A percentile compares a stretch with the other conserved stretches of the same genome.
phyloP scores from a whole-genome alignment of 148 eudicot genomes.

The Polygonum maritimum region DNA sequence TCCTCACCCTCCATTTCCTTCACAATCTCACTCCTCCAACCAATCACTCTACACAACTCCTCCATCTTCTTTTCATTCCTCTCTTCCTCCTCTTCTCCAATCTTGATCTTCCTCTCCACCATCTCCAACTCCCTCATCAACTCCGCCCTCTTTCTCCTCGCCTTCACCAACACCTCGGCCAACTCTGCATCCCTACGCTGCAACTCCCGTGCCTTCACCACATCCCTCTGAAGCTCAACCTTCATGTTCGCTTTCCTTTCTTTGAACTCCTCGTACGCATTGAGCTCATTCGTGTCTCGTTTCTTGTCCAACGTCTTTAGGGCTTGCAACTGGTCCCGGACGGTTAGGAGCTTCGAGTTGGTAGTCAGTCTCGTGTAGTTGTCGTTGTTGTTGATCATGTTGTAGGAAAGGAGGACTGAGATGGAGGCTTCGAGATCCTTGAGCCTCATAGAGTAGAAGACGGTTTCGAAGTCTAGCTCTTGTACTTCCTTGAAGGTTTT shows the following conservation, averaged over 20 bases:
- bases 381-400: constrained; percentile 6
- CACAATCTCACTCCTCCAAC: constrained; percentile 22
- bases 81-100: constrained; percentile 15
- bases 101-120: constrained; percentile 22
- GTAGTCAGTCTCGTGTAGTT: neutral
- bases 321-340: constrained; percentile 14
- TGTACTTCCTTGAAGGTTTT: constrained; percentile 22
- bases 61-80: constrained; percentile 23
- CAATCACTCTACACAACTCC: constrained; percentile 20
- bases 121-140: constrained; percentile 27
- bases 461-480: constrained; percentile 8
- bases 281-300: constrained; percentile 17
- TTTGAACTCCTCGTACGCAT: constrained; percentile 11
- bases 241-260: constrained; percentile 12
- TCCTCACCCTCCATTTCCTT: constrained; percentile 28
- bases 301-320: constrained; percentile 16
- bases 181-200: constrained; percentile 19
- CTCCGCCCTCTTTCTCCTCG: constrained; percentile 23
- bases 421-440: constrained; percentile 18
- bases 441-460: constrained; percentile 17
- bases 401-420: constrained; percentile 15
- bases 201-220: constrained; percentile 28
- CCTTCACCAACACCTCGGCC: constrained; percentile 5
- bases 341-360: constrained; percentile 11
- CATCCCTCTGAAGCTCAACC: constrained; percentile 21